Evolutionary conservation across 345 rosid genomes (phyloP), one percentile per base, ranked within the genome.

Genomic region (Sonneratia caseolaris): DNA sequence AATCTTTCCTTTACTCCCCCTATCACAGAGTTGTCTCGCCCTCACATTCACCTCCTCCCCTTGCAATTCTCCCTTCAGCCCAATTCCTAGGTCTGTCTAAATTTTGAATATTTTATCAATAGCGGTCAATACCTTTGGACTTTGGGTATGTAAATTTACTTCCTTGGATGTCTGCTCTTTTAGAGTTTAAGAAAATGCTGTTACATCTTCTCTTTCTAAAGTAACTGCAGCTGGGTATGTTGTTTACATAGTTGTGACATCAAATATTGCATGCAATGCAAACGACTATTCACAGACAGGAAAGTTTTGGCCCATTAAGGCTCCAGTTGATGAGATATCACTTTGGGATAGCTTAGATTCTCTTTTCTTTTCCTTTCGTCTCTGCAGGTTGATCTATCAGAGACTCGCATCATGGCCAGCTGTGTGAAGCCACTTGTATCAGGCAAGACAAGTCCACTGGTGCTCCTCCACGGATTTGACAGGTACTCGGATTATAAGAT

Each of bases 381-480:
- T 37, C 47, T 82, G 70, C 82, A 94, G 98, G 93, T 88, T 0
- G 76, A 83, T 68, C 80, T 84, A 74, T 72, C 77, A 1, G 88
- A 80, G 11, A 82, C 64, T 22, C 68, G 81, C 68, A 79, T 92
- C 56, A 90, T 84, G 99, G 85, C 92, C 72, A 92, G 99, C 71
- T 87, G 91, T 71, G 93, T 89, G 83, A 90, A 81, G 83, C 97
- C 97, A 35, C 15, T 75, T 68, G 51, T 75, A 43, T 79, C 73
- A 79, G 86, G 79, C 59, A 76, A 84, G 56, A 76, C 79, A 24
- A 85, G 66, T 75, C 97, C 93, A 27, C 2, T 90, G 78, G 92
- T 95, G 76, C 99, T 91, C 64, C 91, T 92, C 0, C 99, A 95
- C 32, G 95, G 97, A 40, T 94, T 94, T 79, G 99, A 94, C 86